Percentiles rank a stretch among this genome's conserved stretches.
Conservation (phyloP, 306 rosid species). For the Begonia masoniana region DNA sequence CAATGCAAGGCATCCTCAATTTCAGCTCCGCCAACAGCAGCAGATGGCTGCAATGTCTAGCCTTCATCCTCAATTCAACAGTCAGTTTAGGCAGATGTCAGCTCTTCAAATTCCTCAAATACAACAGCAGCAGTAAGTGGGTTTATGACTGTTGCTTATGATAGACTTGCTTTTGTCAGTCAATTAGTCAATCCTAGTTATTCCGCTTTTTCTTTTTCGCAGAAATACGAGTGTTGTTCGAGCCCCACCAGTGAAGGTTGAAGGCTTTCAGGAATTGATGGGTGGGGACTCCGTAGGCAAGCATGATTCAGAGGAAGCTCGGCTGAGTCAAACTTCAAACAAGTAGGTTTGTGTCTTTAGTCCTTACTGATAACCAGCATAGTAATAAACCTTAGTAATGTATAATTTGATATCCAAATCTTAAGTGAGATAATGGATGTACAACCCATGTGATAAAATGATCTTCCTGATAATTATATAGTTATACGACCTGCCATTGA, state of each 20-base stretch:
- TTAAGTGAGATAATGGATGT: too few relatives aligned
- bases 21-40: constrained; percentile 65
- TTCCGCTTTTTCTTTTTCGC: constrained; percentile 14
- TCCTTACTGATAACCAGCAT: too few relatives aligned
- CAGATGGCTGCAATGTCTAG: constrained; percentile 57
- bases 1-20: constrained; percentile 44
- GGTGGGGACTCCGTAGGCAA: constrained; percentile 72
- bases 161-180: background rate
- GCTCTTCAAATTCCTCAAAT: constrained; percentile 51
- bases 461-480: too few relatives aligned
- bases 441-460: too few relatives aligned
- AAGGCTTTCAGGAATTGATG: constrained; percentile 82
- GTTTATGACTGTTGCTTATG: constrained; percentile 1
- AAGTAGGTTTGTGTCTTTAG: constrained; percentile 40
- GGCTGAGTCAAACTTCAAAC: constrained; percentile 55
- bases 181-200: background rate
- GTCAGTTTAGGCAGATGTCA: constrained; percentile 64
- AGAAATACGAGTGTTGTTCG: constrained; percentile 60
- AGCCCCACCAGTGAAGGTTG: constrained; percentile 94
- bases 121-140: constrained; percentile 17
- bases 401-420: too few relatives aligned
- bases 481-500: too few relatives aligned
- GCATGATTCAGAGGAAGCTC: constrained; percentile 74
- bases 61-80: constrained; percentile 41
- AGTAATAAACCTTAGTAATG: too few relatives aligned